Evolutionary conservation across 768 basidiomycete genomes (phyloP).

Genomic region (Suillus sp.): DNA sequence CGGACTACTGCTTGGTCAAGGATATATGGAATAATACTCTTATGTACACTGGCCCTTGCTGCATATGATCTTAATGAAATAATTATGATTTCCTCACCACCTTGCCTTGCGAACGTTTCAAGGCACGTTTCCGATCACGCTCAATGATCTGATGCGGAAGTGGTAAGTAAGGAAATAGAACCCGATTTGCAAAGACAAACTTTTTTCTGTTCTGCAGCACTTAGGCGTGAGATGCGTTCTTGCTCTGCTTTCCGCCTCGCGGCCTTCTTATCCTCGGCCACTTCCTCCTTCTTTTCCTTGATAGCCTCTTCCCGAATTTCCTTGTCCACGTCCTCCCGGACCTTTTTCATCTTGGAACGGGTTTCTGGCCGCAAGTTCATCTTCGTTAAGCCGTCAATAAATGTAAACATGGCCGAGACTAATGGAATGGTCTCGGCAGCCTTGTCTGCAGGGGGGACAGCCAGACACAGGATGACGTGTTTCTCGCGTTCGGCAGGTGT

Average conservation of each 20-base stretch:
- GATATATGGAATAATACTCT: neutral
- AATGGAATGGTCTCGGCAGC: conserved; percentile 56
- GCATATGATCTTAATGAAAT: neutral
- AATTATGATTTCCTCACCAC: conserved; percentile 49
- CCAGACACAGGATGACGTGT: conserved; percentile 72
- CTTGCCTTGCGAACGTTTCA: conserved; percentile 74
- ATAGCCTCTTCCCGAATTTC: conserved; percentile 66
- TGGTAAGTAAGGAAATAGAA: neutral
- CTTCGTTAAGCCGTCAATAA: conserved; percentile 69
- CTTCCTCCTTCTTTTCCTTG: conserved; percentile 73
- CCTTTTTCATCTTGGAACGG: conserved; percentile 70
- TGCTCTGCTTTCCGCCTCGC: conserved; percentile 76
- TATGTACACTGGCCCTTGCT: conserved; percentile 2
- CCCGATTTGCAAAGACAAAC: conserved; percentile 35
- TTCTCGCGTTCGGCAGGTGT: conserved; percentile 59
- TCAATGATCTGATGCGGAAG: conserved; percentile 55
- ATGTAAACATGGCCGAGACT: conserved; percentile 67
- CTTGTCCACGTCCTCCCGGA: conserved; percentile 70
- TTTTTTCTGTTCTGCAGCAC: conserved; percentile 83
- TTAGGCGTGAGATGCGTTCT: conserved; percentile 70
- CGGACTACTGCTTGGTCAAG: neutral
- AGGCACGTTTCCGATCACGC: conserved; percentile 71
- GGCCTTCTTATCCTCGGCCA: conserved; percentile 66
- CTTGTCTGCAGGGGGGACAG: conserved; percentile 51
- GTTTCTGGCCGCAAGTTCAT: conserved; percentile 79